Evolutionary conservation across 805 yeast species (phyloP).

Genomic region (Komagataella kurtzmanii): DNA sequence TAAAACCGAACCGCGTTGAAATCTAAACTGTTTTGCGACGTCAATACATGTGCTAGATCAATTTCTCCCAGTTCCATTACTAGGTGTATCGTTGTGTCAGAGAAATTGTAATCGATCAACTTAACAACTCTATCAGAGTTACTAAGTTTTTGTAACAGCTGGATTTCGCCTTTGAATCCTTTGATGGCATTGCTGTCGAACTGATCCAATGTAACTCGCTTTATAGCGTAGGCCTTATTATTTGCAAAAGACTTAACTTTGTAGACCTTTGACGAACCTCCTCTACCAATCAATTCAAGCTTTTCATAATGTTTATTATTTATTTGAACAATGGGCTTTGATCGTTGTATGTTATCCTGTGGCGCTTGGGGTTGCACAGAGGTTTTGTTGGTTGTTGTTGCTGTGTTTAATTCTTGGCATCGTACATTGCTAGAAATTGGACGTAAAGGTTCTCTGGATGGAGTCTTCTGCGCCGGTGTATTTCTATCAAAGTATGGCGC

Average conservation of each 20-base stretch:
- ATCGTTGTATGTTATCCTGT: neutral
- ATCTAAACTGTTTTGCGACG: slow-evolving; percentile 41
- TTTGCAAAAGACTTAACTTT: slow-evolving; percentile 44
- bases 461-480: slow-evolving; percentile 8
- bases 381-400: neutral
- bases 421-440: slow-evolving; percentile 4
- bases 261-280: slow-evolving; percentile 88
- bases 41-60: slow-evolving; percentile 73
- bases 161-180: slow-evolving; percentile 87
- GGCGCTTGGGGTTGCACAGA: neutral
- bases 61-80: slow-evolving; percentile 95
- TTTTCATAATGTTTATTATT: slow-evolving; percentile 60
- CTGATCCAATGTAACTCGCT: slow-evolving; percentile 69
- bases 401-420: slow-evolving; percentile 1
- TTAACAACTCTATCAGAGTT: slow-evolving; percentile 63
- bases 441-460: slow-evolving; percentile 3
- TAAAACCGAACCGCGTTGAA: slow-evolving; percentile 69
- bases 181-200: slow-evolving; percentile 60
- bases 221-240: slow-evolving; percentile 61
- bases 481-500: slow-evolving; percentile 3
- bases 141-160: slow-evolving; percentile 46
- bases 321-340: slow-evolving; percentile 15
- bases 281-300: slow-evolving; percentile 72
- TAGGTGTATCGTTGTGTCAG: slow-evolving; percentile 47
- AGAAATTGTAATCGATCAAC: slow-evolving; percentile 60